Conservation (phyloP, 225 moss, liverwort and hornwort species). For the Physcomitrellopsis africana region DNA sequence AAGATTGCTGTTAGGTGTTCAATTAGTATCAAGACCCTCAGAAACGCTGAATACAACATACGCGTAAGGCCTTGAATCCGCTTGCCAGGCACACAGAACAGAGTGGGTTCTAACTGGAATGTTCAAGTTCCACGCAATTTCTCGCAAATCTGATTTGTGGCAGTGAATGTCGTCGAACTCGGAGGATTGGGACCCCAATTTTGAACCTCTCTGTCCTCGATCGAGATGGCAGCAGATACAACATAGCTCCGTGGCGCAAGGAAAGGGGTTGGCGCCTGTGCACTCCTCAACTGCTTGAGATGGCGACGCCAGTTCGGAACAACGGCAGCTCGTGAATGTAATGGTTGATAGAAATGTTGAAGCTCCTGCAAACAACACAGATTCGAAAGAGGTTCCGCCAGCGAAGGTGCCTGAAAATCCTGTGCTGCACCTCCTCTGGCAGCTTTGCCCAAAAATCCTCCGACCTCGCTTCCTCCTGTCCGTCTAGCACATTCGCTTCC, state of each 20-base stretch:
- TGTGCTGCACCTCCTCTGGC: slow-evolving; percentile 46
- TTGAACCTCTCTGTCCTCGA: not conserved
- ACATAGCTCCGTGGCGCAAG: not conserved
- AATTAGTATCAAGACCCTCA: no score
- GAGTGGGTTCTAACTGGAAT: not conserved
- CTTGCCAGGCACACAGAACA: not conserved
- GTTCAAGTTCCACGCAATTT: not conserved
- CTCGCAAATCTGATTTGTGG: not conserved
- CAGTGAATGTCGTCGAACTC: not conserved
- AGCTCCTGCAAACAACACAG: slow-evolving; percentile 43
- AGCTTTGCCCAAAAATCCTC: slow-evolving; percentile 50
- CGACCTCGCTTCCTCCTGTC: not conserved
- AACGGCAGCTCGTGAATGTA: slow-evolving; percentile 36
- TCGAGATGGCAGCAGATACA: not conserved
- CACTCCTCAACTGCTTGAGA: slow-evolving; percentile 1
- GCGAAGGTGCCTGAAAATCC: slow-evolving; percentile 38
- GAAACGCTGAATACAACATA: not conserved
- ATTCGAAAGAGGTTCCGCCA: slow-evolving; percentile 39
- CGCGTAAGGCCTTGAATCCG: not conserved
- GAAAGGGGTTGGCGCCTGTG: not conserved
- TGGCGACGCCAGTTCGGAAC: slow-evolving; percentile 27
- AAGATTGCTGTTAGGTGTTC: not conserved
- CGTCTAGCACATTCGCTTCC: not conserved
- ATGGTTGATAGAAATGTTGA: slow-evolving; percentile 41
- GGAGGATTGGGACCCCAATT: not conserved